Percentiles rank a stretch among this genome's conserved stretches.
Evolutionary conservation across 768 basidiomycete genomes (phyloP).

Genomic region (Chlorophyllum brunneum): DNA sequence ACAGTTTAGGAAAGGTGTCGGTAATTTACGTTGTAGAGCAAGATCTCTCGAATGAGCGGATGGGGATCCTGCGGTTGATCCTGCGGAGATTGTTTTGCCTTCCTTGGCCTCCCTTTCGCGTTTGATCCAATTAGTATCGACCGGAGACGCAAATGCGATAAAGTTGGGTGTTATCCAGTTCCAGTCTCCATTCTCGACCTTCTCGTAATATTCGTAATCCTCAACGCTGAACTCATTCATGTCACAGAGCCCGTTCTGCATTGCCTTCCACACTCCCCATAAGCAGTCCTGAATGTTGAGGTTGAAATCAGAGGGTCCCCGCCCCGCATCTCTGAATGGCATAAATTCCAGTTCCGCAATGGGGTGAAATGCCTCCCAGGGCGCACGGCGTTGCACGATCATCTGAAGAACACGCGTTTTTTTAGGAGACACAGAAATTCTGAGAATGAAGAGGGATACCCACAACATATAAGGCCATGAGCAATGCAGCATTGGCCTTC

Average conservation of each 20-base stretch:
- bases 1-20: slow-evolving; percentile 83
- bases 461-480: slow-evolving; percentile 92
- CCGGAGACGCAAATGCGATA: slow-evolving; percentile 91
- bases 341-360: slow-evolving; percentile 90
- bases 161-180: slow-evolving; percentile 93
- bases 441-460: slow-evolving; percentile 26
- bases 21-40: slow-evolving; percentile 74
- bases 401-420: slow-evolving; percentile 52
- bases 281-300: slow-evolving; percentile 90
- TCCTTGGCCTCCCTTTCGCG: slow-evolving; percentile 63
- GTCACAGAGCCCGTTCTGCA: slow-evolving; percentile 90
- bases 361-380: slow-evolving; percentile 94
- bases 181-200: slow-evolving; percentile 94
- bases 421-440: slow-evolving; percentile 8
- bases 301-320: slow-evolving; percentile 89
- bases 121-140: slow-evolving; percentile 79
- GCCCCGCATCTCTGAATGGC: slow-evolving; percentile 94
- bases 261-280: slow-evolving; percentile 85
- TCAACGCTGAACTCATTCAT: slow-evolving; percentile 91
- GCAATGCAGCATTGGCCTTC: slow-evolving; percentile 93
- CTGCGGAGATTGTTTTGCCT: slow-evolving; percentile 25
- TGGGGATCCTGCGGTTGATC: slow-evolving; percentile 27
- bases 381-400: slow-evolving; percentile 85
- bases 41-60: slow-evolving; percentile 25
- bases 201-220: slow-evolving; percentile 93